These are phyloP conservation scores for Candida loeiensis DNA, from an alignment of 805 yeast species.

Conservation along the genomic window DNA sequence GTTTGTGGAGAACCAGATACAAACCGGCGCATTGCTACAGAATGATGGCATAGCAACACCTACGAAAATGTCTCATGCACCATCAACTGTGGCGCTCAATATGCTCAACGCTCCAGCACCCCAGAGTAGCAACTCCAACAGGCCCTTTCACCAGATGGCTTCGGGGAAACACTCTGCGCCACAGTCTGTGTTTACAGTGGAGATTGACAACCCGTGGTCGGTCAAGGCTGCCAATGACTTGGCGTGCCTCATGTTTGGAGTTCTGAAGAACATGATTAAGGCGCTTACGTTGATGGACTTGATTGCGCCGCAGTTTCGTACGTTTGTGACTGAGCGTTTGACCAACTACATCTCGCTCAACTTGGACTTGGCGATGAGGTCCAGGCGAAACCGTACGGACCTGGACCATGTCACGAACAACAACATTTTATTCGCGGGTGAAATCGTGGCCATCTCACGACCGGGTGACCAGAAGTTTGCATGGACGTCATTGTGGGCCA, in stretches of 20 bases:
- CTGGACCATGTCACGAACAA: slow-evolving; percentile 18
- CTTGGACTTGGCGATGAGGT: slow-evolving; percentile 15
- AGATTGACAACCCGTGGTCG: slow-evolving; percentile 69
- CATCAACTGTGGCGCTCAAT: slow-evolving; percentile 26
- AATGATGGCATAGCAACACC: slow-evolving; percentile 17
- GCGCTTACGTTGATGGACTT: slow-evolving; percentile 69
- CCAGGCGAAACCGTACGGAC: slow-evolving; percentile 12
- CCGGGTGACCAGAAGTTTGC: slow-evolving; percentile 60
- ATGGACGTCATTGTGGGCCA: slow-evolving; percentile 92
- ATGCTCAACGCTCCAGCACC: slow-evolving; percentile 13
- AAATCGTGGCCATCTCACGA: slow-evolving; percentile 73
- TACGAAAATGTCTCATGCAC: slow-evolving; percentile 8
- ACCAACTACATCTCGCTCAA: slow-evolving; percentile 21
- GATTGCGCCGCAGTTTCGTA: slow-evolving; percentile 71
- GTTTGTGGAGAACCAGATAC: slow-evolving; percentile 41
- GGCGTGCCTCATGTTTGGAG: slow-evolving; percentile 84
- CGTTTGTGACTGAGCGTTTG: slow-evolving; percentile 60
- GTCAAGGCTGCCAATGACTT: slow-evolving; percentile 84
- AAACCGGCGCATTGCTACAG: slow-evolving; percentile 20
- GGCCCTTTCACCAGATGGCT: slow-evolving; percentile 62
- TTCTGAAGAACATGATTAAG: slow-evolving; percentile 59
- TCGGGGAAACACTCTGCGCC: slow-evolving; percentile 70
- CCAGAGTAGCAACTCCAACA: slow-evolving; percentile 17
- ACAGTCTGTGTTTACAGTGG: slow-evolving; percentile 83
- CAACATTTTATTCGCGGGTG: slow-evolving; percentile 72